Percentiles rank a stretch among this genome's conserved stretches.
Evolutionary conservation across 371 early-diverging fungal genomes (phyloP).

Genomic region (Syncephalastrum racemosum): DNA sequence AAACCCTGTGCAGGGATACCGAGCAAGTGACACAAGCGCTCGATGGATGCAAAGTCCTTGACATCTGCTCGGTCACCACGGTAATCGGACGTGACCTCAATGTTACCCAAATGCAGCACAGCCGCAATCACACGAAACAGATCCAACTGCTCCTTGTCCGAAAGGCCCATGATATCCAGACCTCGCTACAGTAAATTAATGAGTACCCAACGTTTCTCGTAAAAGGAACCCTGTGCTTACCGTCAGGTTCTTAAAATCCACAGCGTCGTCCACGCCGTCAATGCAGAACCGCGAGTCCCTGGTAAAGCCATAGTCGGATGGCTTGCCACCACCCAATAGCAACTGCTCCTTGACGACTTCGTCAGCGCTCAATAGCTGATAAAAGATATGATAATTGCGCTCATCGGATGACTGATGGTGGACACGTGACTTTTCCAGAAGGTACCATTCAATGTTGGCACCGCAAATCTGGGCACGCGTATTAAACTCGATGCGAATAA

Average conservation of each 20-base stretch:
- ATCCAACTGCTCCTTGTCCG: slow-evolving; percentile 71
- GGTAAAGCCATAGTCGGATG: slow-evolving; percentile 79
- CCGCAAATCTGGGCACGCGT: slow-evolving; percentile 89
- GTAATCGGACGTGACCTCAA: slow-evolving; percentile 69
- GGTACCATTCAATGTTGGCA: slow-evolving; percentile 97
- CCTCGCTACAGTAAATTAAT: slow-evolving; percentile 54
- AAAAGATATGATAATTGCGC: slow-evolving; percentile 99
- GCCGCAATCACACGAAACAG: slow-evolving; percentile 90
- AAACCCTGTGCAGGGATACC: slow-evolving; percentile 90
- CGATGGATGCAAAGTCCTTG: slow-evolving; percentile 74
- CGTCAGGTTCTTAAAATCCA: slow-evolving; percentile 77
- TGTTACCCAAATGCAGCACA: slow-evolving; percentile 97
- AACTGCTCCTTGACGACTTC: slow-evolving; percentile 66
- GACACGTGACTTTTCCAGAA: slow-evolving; percentile 98
- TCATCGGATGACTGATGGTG: slow-evolving; percentile 91
- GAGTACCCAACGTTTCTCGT: not conserved
- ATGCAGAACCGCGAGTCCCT: slow-evolving; percentile 85
- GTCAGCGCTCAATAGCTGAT: slow-evolving; percentile 93
- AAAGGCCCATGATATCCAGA: slow-evolving; percentile 86
- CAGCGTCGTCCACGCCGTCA: slow-evolving; percentile 92
- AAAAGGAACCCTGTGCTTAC: slow-evolving; percentile 45
- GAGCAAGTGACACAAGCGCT: slow-evolving; percentile 93
- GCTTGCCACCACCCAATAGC: slow-evolving; percentile 64
- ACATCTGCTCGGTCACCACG: slow-evolving; percentile 88
- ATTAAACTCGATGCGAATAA: slow-evolving; percentile 98